Base-by-base conservation (phyloP, 2,329 filamentous ascomycete genomes). In the Pseudogymnoascus sp. region DNA sequence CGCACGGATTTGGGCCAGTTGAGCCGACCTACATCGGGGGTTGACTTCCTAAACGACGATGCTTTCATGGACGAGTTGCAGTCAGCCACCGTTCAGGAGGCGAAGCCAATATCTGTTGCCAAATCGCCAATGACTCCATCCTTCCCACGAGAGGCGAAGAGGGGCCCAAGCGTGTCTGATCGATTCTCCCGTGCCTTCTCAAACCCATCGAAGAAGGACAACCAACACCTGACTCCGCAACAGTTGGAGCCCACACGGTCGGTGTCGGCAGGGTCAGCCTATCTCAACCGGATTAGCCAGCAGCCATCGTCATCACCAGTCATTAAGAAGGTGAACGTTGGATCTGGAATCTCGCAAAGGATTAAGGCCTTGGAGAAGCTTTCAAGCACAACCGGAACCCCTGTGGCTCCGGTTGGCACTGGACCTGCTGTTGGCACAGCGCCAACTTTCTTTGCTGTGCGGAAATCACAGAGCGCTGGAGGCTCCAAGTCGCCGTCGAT, bases 321-420 rank as follows among this genome's bases (percentile, higher is more conserved):
- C 60, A 78, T 82, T 3, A 91, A 90, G 73, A 96, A 93, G 73
- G 82, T 88, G 67, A 95, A 90, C 70, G 84, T 97, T 23, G 93
- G 91, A 7, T 92, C 90, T 7, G 92, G 91, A 68, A 97, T 99
- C 65, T 96, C 93, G 2, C 91, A 93, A 74, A 88, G 95, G 44
- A 97, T 97, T 74, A 96, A 96, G 75, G 92, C 93, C 6, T 80
- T 99, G 62, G 90, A 96, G 72, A 93, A 91, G 74, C 82, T 95
- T 68, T 82, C 87, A 64, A 76, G 81, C 72, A 71, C 73, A 71
- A 66, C 74, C 50, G 68, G 73, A 9, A 66, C 66, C 66, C 71
- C 62, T 70, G 68, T 66, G 68, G 64, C 75, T 23, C 78, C 81
- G 3, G 79, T 80, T 3, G 44, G 67, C 23, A 62, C 68, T 44